Evolutionary conservation across 768 basidiomycete genomes (phyloP), one percentile per base, ranked within the genome.

Genomic region (Austroboletus festivus): DNA sequence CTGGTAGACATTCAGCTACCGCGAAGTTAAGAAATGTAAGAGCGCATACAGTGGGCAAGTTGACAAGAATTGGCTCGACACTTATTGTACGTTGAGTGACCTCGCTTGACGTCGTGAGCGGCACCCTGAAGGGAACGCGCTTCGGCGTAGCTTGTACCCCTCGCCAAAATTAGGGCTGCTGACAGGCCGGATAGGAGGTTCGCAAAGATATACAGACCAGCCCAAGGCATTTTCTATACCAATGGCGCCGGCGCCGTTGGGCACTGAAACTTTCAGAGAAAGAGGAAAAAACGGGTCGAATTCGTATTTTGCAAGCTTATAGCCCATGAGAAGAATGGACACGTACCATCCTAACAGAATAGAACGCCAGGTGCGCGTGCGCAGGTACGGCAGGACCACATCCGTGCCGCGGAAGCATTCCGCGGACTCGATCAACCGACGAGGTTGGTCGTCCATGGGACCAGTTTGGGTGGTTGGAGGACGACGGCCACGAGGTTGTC

Each of bases 1-100:
- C 80, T 83, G 50, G 13, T 5, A 40, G 35, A 37, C 8, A 42
- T 43, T 44, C 16, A 40, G 47, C 20, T 18, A 19, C 20, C 30
- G 11, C 30, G 33, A 39, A 26, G 22, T 0, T 30, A 38, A 35
- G 21, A 39, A 42, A 50, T 33, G 22, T 28, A 19, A 20, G 15
- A 31, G 37, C 18, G 64, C 79, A 53, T 61, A 81, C 83, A 51
- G 60, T 77, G 83, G 10, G 75, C 78, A 53, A 82, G 82, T 59
- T 89, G 89, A 67, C 88, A 91, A 47, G 71, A 64, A 16, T 63
- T 68, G 3, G 76, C 73, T 9, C 82, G 83, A 63, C 89, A 92
- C 47, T 75, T 68, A 63, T 87, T 84, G 13, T 81, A 82, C 15
- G 82, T 83, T 8, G 73, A 48, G 63, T 85, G 86, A 22, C 82